Evolutionary conservation across 805 yeast genomes (phyloP), one percentile per base, ranked within the genome.

Genomic region (Candida ascalaphidarum): DNA sequence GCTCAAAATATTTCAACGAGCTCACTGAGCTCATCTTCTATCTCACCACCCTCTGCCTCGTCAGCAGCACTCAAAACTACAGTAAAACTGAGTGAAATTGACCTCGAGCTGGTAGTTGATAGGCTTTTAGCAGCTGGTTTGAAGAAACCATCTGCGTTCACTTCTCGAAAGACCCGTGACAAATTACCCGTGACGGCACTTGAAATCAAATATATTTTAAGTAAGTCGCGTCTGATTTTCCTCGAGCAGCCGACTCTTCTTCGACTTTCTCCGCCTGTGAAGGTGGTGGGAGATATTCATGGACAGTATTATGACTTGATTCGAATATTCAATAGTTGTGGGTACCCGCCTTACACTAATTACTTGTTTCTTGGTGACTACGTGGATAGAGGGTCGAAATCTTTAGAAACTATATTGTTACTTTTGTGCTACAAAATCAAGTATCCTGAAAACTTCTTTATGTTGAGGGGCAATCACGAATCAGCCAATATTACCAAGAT

Each of bases 271-370:
- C 80, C 92, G 1, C 88, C 92, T 1, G 89, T 81, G 3, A 82
- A 82, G 49, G 72, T 82, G 33, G 89, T 81, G 5, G 92, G 92
- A 23, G 86, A 84, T 55, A 78, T 82, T 31, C 92, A 82, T 53
- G 94, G 79, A 3, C 79, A 72, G 40, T 72, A 65, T 40, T 53
- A 58, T 37, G 79, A 72, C 46, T 57, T 72, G 37, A 46, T 71
- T 22, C 48, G 79, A 29, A 70, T 72, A 21, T 71, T 72, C 48
- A 68, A 70, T 42, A 52, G 64, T n/a, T 70, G 76, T 46, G 79
- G 79, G 1, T 71, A 65, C 35, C 79, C 79, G 2, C 79, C 79
- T 9, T 53, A 61, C 38, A 52, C 76, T 3, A 72, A 72, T 43
- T 72, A 71, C 42, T 50, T 72, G 35, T 72, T 72, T 30, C 48